Evolutionary conservation across 257 asterid genomes (phyloP), one percentile per base, ranked within the genome.

Genomic region (Datura wrightii): DNA sequence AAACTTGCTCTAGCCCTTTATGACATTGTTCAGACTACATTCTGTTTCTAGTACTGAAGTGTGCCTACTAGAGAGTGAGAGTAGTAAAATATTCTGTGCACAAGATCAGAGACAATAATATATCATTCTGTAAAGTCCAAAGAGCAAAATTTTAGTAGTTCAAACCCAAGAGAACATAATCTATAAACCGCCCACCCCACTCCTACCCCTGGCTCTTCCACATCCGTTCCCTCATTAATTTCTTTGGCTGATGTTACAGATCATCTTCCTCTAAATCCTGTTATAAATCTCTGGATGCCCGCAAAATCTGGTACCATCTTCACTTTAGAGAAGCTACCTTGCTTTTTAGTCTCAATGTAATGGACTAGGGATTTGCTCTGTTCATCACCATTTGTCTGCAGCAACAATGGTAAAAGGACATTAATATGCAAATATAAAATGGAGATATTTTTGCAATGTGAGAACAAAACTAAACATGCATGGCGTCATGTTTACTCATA

Each of bases 301-400:
- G 94, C 91, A 71, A 92, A 91, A 89, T 94, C 98, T 78, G 97
- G 8, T 46, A 84, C 44, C 55, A 92, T 89, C 86, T 87, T 89
- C 56, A 92, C 85, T 82, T 87, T 60, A 50, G 59, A 81, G 90
- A 95, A 94, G 88, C 89, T 87, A 31, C 94, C 94, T 84, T 90
- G 84, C 76, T 83, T 80, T 88, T 89, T 78, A 10, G 86, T 88
- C 39, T 86, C 88, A 88, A 93, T 84, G 90, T 91, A 89, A 31
- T 90, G 90, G 78, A 84, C 91, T 6, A 97, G 91, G 83, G 69
- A 88, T 74, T 88, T 87, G 90, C 98, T 87, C 89, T 94, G 99
- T 50, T 65, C 80, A 66, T 91, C 96, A 55, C 98, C 98, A 82
- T 97, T 97, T 6, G 99, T 97, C 99, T 96, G 93, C 90, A 88